Base-by-base conservation (phyloP, 106 monocot genomes). In the Allium cepa region DNA sequence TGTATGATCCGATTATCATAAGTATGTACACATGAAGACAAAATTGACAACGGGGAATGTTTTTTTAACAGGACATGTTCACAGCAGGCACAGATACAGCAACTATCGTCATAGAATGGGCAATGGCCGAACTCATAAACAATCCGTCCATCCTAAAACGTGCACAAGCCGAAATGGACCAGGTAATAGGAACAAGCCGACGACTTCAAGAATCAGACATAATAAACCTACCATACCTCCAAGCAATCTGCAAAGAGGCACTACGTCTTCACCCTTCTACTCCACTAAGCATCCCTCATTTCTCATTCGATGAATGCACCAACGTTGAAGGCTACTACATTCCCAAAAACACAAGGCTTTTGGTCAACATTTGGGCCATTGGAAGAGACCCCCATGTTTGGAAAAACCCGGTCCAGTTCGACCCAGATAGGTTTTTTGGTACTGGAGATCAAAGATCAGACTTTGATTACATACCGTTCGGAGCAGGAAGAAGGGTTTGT, bases 341-440 rank as follows among this genome's bases (percentile, higher is more conserved):
- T 56, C 79, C 82, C 0, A 70, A 57, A 22, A 56, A 67, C 26
- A 71, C 76, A 0, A 53, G 65, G 26, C 62, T 86, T 1, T 22
- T 76, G 0, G 67, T 79, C 14, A 86, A 86, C 67, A 50, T 76
- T 4, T 86, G 77, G 62, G 86, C 82, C 10, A 79, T 86, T 10
- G 72, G 70, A 5, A 46, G 73, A 26, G 74, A 82, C 26, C 76
- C 79, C 3, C 15, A 63, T 3, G 55, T 68, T 47, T 82, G 86
- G 86, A 63, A 76, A n/a, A 17, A 71, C 3, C 79, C 79, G 14
- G 7, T 74, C 46, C 72, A 67, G 52, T 83, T 73, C 67, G 9
- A 46, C 12, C 85, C 85, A 11, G 75, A 69, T 64, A 81, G 85
- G 63, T 85, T 81, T 59, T 2, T 36, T 1, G 68, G 61, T 64